Evolutionary conservation across 2,329 filamentous ascomycete genomes (phyloP).

Genomic region (Fonsecaea monophora): DNA sequence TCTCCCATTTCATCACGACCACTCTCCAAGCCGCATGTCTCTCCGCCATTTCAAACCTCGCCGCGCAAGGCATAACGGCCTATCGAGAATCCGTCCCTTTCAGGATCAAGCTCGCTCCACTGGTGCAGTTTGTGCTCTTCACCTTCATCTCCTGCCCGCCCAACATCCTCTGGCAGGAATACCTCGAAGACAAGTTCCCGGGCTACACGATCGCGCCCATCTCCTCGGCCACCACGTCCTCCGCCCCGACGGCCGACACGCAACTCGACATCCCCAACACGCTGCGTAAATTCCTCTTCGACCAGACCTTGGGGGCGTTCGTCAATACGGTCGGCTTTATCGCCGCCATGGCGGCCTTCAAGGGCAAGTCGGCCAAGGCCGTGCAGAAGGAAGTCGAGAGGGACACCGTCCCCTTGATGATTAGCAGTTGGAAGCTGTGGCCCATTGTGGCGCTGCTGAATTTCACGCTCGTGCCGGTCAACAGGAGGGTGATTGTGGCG

Average conservation of each 20-base stretch:
- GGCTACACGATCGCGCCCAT: constrained; percentile 47
- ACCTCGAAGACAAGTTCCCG: constrained; percentile 76
- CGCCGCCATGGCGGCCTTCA: constrained; percentile 59
- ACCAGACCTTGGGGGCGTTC: constrained; percentile 64
- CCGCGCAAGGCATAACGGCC: constrained; percentile 73
- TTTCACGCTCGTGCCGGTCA: constrained; percentile 48
- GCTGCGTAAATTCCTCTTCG: constrained; percentile 63
- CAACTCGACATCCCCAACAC: constrained; percentile 57
- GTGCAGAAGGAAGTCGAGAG: constrained; percentile 48
- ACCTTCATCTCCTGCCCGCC: constrained; percentile 75
- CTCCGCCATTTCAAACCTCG: constrained; percentile 71
- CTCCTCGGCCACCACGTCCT: constrained; percentile 6
- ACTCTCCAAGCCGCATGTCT: constrained; percentile 72
- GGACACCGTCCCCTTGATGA: constrained; percentile 48
- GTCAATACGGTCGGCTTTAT: constrained; percentile 65
- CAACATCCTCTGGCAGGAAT: constrained; percentile 86
- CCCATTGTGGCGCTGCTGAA: constrained; percentile 49
- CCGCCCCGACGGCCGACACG: constrained; percentile 23
- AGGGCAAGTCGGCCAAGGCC: constrained; percentile 45
- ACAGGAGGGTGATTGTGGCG: constrained; percentile 46
- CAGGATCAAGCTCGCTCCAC: constrained; percentile 67
- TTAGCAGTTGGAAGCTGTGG: constrained; percentile 51
- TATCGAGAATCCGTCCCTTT: constrained; percentile 49
- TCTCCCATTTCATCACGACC: constrained; percentile 58
- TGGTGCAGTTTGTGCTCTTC: constrained; percentile 80